A percentile compares a stretch with the other conserved stretches of the same genome.
Conservation (phyloP, 176 grass and related monocot species). For the Ensete ventricosum region DNA sequence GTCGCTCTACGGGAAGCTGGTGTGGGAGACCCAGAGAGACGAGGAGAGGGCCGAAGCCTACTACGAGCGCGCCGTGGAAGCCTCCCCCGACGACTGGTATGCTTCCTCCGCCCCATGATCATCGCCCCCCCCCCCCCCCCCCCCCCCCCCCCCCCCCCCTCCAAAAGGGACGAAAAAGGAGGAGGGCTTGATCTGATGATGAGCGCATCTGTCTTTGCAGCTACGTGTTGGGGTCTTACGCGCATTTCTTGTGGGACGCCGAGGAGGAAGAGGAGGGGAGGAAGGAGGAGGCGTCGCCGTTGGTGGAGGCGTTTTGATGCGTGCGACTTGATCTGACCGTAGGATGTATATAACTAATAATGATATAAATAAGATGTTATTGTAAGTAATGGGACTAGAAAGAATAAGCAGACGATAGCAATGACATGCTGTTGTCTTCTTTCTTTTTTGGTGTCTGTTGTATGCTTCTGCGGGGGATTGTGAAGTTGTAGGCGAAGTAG, state of each 20-base stretch:
- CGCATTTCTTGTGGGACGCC: slow-evolving; percentile 73
- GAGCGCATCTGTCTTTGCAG: slow-evolving; percentile 25
- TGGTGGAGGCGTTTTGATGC: slow-evolving; percentile 50
- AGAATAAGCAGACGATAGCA: no score
- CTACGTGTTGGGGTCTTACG: slow-evolving; percentile 62
- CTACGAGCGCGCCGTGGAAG: slow-evolving; percentile 62
- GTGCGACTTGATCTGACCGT: neutral
- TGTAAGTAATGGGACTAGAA: no score
- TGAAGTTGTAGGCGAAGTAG: neutral
- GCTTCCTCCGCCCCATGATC: neutral
- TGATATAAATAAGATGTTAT: no score
- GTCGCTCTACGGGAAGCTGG: slow-evolving; percentile 59
- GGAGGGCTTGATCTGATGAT: no score
- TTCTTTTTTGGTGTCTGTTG: neutral
- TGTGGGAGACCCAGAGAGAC: slow-evolving; percentile 60
- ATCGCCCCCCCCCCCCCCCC: neutral
- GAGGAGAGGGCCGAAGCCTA: slow-evolving; percentile 49
- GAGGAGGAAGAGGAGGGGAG: slow-evolving; percentile 32
- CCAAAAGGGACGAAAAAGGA: no score
- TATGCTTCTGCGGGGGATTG: neutral
- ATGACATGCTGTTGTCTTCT: neutral
- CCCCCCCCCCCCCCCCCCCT: neutral
- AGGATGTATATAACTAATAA: no score
- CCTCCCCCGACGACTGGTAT: slow-evolving; percentile 77
- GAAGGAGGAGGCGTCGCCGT: slow-evolving; percentile 6